phyloP scores from a whole-genome alignment of 2,329 filamentous ascomycete species.

The Paraphaeosphaeria sporulosa region DNA sequence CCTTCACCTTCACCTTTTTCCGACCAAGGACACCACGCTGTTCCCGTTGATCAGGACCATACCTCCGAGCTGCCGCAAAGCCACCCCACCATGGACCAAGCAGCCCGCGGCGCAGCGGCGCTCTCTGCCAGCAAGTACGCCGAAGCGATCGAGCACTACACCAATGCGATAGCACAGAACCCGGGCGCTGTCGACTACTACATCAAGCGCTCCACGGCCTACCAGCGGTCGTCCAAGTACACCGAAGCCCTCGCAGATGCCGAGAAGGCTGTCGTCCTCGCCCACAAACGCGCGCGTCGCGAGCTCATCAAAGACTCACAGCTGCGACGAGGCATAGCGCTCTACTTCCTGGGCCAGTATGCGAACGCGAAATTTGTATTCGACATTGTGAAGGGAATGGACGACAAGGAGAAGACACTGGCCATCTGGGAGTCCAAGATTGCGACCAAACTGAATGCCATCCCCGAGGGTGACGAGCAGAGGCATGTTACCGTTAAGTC shows the following conservation, averaged over 20 bases:
- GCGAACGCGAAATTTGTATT: constrained; percentile 80
- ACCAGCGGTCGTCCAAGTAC: constrained; percentile 66
- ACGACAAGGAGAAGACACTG: constrained; percentile 60
- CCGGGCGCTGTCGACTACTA: constrained; percentile 79
- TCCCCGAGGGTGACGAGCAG: constrained; percentile 60
- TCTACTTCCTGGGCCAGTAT: constrained; percentile 73
- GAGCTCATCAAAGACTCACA: constrained; percentile 83
- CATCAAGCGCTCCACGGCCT: constrained; percentile 80
- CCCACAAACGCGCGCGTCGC: constrained; percentile 76
- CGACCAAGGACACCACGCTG: too few species aligned
- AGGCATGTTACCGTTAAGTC: constrained; percentile 52
- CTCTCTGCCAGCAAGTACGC: constrained; percentile 69
- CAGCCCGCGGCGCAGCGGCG: constrained; percentile 66
- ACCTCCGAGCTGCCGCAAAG: background rate
- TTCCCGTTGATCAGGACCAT: background rate
- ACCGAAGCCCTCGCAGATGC: constrained; percentile 58
- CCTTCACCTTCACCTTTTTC: too few species aligned
- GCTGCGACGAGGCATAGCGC: constrained; percentile 77
- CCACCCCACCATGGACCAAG: constrained; percentile 58
- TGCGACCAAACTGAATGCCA: constrained; percentile 57
- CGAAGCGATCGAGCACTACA: constrained; percentile 70
- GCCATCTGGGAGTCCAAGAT: constrained; percentile 68
- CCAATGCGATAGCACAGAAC: constrained; percentile 69
- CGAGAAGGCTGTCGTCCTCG: constrained; percentile 63
- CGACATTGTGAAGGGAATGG: constrained; percentile 61